phyloP scores from a whole-genome alignment of 768 basidiomycete species.

The Lentinula guzmanii region DNA sequence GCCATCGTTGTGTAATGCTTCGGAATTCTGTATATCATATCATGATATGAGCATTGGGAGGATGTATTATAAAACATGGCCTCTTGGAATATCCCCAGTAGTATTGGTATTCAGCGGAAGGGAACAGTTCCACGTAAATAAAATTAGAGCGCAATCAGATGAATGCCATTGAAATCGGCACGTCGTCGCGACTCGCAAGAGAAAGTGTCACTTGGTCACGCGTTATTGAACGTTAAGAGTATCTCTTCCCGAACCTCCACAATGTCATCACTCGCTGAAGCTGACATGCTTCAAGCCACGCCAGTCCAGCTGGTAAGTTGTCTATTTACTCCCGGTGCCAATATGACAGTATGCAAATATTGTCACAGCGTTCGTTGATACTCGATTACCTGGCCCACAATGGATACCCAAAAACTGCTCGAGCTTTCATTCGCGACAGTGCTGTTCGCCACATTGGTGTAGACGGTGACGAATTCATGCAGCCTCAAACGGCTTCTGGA shows the following conservation, averaged over 20 bases:
- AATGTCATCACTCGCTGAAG: not conserved
- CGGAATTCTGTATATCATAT: not conserved
- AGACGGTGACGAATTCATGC: slow-evolving; percentile 62
- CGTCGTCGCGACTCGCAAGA: not conserved
- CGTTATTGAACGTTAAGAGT: not conserved
- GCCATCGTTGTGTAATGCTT: not conserved
- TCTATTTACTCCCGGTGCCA: not conserved
- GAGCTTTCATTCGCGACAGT: slow-evolving; percentile 60
- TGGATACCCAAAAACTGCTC: slow-evolving; percentile 66
- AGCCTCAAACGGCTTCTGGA: not conserved
- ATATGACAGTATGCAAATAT: not conserved
- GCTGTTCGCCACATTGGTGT: slow-evolving; percentile 56
- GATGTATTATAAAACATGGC: not conserved
- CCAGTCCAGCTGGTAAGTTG: not conserved
- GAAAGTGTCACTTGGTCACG: not conserved
- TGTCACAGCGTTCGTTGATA: slow-evolving; percentile 54
- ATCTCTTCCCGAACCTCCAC: not conserved
- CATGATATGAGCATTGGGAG: not conserved
- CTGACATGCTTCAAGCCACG: slow-evolving; percentile 1
- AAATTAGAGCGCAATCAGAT: not conserved
- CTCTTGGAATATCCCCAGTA: not conserved
- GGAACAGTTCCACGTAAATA: not conserved
- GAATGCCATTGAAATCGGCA: not conserved
- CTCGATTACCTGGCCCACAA: slow-evolving; percentile 74
- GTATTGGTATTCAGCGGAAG: not conserved